These are phyloP conservation scores for Fraxinus latifolia DNA, from an alignment of 305 asterid genomes.

Conservation along the genomic window DNA sequence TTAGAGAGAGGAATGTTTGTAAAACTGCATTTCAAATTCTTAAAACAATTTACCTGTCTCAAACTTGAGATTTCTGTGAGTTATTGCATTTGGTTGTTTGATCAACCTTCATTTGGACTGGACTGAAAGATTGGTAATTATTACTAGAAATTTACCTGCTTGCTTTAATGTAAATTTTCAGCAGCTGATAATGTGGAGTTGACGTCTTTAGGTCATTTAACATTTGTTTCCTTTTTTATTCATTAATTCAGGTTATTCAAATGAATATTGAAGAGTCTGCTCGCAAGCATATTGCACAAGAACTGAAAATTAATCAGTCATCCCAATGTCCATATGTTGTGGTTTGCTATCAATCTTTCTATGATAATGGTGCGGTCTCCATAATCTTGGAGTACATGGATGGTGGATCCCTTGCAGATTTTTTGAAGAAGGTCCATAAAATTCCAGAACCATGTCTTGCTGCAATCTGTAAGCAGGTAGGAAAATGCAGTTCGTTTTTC, in stretches of 20 bases:
- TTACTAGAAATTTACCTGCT: background rate
- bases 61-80: background rate
- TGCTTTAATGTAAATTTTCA: background rate
- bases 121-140: background rate
- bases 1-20: background rate
- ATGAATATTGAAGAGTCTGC: conserved; percentile 90
- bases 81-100: background rate
- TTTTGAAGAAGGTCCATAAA: conserved; percentile 64
- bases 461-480: conserved; percentile 88
- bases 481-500: conserved; percentile 2
- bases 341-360: conserved; percentile 84
- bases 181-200: background rate
- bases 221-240: conserved; percentile 4
- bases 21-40: background rate
- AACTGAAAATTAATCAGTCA: conserved; percentile 91
- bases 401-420: conserved; percentile 94
- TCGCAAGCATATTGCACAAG: conserved; percentile 83
- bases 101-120: background rate
- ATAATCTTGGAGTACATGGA: conserved; percentile 96
- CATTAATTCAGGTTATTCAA: conserved; percentile 75
- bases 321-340: conserved; percentile 89
- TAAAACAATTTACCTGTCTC: background rate
- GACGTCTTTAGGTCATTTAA: background rate
- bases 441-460: conserved; percentile 95
- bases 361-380: conserved; percentile 92